Conservation (phyloP, 2,329 filamentous ascomycete species). For the Knufia petricola region DNA sequence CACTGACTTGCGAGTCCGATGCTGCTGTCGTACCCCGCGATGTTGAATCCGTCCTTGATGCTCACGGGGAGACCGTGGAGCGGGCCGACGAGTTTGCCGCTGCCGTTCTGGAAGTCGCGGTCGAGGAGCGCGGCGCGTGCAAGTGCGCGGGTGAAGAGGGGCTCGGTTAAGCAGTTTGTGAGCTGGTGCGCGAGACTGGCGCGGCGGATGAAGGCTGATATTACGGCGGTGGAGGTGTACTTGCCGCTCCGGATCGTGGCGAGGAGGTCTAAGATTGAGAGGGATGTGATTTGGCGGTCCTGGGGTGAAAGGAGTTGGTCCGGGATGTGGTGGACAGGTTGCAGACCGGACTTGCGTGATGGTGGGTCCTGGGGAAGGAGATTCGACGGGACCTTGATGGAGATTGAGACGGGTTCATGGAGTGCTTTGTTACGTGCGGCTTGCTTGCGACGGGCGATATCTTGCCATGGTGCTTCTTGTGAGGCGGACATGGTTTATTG, state of each 20-base stretch:
- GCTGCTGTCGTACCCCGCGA: conserved; percentile 44
- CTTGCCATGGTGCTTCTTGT: conserved; percentile 16
- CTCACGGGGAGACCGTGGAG: conserved; percentile 33
- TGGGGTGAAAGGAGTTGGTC: conserved; percentile 35
- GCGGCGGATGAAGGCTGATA: conserved; percentile 45
- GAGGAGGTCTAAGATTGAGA: conserved; percentile 42
- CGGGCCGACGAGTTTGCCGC: conserved; percentile 25
- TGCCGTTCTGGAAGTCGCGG: conserved; percentile 22
- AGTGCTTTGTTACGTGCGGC: conserved; percentile 22
- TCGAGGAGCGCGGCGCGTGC: conserved; percentile 31
- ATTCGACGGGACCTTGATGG: conserved; percentile 28
- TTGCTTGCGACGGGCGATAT: conserved; percentile 32
- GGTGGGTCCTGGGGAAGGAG: conserved; percentile 20
- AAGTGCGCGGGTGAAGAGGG: conserved; percentile 29
- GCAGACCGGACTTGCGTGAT: conserved; percentile 11
- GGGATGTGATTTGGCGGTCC: conserved; percentile 16
- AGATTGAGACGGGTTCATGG: conserved; percentile 27
- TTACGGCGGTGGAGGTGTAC: conserved; percentile 37
- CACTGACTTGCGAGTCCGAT: conserved; percentile 53
- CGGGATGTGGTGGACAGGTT: conserved; percentile 40
- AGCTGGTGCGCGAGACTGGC: conserved; percentile 26
- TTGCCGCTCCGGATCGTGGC: conserved; percentile 27
- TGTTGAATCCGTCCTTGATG: conserved; percentile 27
- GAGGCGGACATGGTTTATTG: neutral
- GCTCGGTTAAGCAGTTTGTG: conserved; percentile 31